Evolutionary conservation across 805 yeast genomes (phyloP).

Genomic region (Yarrowia keelungensis): DNA sequence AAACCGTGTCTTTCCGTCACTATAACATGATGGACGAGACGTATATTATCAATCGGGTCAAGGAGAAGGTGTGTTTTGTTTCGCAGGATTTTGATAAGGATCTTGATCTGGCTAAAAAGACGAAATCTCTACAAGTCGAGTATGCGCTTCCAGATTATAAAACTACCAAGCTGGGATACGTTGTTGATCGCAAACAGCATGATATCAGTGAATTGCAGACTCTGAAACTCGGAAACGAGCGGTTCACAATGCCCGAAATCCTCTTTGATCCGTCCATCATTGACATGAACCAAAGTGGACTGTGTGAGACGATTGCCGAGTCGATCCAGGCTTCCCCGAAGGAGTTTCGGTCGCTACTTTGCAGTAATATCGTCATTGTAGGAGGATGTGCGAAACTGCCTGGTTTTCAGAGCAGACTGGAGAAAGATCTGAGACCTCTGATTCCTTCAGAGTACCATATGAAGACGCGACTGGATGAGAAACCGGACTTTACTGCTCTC

Average conservation of each 20-base stretch:
- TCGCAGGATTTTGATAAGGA: constrained; percentile 63
- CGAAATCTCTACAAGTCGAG: constrained; percentile 57
- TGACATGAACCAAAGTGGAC: constrained; percentile 78
- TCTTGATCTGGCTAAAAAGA: constrained; percentile 52
- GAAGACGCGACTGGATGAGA: constrained; percentile 47
- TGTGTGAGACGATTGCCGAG: constrained; percentile 73
- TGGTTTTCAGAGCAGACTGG: constrained; percentile 68
- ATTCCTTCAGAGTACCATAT: constrained; percentile 50
- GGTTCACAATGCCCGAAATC: constrained; percentile 87
- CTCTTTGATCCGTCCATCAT: constrained; percentile 84
- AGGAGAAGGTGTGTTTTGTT: constrained; percentile 78
- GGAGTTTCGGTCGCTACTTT: constrained; percentile 69
- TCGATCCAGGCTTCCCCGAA: constrained; percentile 75
- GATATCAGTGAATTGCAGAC: constrained; percentile 59
- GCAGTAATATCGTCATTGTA: constrained; percentile 76
- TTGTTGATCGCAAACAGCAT: constrained; percentile 45
- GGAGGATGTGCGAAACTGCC: constrained; percentile 84
- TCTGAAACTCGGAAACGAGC: constrained; percentile 75
- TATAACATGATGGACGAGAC: constrained; percentile 95
- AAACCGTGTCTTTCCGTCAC: constrained; percentile 85
- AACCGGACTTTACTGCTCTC: constrained; percentile 62
- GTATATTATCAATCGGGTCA: constrained; percentile 79
- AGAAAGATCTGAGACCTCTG: constrained; percentile 48
- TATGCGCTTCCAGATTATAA: constrained; percentile 90
- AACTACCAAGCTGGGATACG: constrained; percentile 77